A percentile compares a stretch with the other conserved stretches of the same genome.
Evolutionary conservation across 1,139 yeast genomes (phyloP).

Genomic region (Protomyces lactucae-debilis): DNA sequence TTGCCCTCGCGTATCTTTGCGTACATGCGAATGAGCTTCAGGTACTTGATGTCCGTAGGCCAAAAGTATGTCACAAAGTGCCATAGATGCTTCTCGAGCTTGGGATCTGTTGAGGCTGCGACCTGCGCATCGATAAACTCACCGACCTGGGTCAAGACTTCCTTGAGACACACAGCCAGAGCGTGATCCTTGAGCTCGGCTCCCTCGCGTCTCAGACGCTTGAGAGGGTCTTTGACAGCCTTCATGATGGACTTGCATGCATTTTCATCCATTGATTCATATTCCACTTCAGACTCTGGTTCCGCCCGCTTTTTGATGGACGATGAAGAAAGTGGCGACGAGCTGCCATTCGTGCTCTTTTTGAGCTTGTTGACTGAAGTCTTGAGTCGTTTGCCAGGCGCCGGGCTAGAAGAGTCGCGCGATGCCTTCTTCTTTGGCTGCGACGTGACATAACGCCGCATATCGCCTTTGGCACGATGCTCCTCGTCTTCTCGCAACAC

Average conservation of each 20-base stretch:
- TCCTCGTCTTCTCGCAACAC: conserved; percentile 51
- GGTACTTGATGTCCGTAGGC: conserved; percentile 80
- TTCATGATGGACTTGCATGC: conserved; percentile 60
- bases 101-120: conserved; percentile 39
- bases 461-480: conserved; percentile 11
- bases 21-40: conserved; percentile 80
- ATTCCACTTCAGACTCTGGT: conserved; percentile 44
- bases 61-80: conserved; percentile 83
- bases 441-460: conserved; percentile 11
- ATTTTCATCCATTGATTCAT: conserved; percentile 76
- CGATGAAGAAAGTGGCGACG: conserved; percentile 11
- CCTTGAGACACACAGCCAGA: conserved; percentile 72
- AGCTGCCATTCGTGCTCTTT: conserved; percentile 21
- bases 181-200: conserved; percentile 76
- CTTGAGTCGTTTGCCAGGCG: conserved; percentile 8
- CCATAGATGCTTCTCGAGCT: conserved; percentile 66
- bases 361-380: not conserved
- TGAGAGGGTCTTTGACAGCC: conserved; percentile 70
- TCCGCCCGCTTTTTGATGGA: not conserved
- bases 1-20: conserved; percentile 18
- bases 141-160: conserved; percentile 75
- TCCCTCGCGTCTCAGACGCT: conserved; percentile 64
- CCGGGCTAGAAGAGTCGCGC: conserved; percentile 21
- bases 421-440: conserved; percentile 6
- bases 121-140: conserved; percentile 52